phyloP scores from a whole-genome alignment of 345 rosid genomes.

The Gossypium sturtianum region DNA sequence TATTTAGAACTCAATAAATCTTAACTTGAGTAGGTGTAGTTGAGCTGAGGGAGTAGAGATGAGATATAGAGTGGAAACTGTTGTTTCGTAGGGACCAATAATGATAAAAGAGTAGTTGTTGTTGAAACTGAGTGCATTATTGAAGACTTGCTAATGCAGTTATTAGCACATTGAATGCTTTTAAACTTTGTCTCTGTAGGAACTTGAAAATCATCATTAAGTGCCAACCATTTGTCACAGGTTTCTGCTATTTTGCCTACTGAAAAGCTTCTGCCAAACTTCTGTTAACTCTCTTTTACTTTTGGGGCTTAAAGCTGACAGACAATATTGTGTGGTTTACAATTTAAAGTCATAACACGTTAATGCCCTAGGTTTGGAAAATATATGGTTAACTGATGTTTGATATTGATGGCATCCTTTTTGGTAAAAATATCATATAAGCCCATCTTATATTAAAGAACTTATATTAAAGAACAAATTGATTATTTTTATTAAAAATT shows the following conservation, averaged over 20 bases:
- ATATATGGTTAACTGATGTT: not conserved
- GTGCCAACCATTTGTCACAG: too few relatives aligned
- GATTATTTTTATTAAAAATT: too few relatives aligned
- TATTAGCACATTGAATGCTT: not conserved
- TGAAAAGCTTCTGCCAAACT: too few relatives aligned
- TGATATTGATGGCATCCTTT: not conserved
- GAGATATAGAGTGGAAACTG: not conserved
- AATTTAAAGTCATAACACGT: not conserved
- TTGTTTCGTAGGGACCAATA: not conserved
- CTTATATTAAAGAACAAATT: fast-evolving
- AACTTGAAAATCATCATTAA: too few relatives aligned
- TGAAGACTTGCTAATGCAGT: not conserved
- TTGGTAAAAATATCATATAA: too few relatives aligned
- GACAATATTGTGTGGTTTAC: too few relatives aligned
- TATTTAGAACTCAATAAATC: not conserved
- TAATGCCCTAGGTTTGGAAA: not conserved
- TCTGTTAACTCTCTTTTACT: too few relatives aligned
- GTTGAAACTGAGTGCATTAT: not conserved
- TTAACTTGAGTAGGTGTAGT: not conserved
- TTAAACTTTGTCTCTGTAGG: not conserved
- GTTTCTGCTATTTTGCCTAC: too few relatives aligned
- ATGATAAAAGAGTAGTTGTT: not conserved
- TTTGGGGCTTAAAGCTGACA: too few relatives aligned
- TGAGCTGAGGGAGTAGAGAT: too few relatives aligned
- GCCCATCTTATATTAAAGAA: fast-evolving